Conservation (phyloP, 129 eudicot species). For the Dittrichia graveolens region DNA sequence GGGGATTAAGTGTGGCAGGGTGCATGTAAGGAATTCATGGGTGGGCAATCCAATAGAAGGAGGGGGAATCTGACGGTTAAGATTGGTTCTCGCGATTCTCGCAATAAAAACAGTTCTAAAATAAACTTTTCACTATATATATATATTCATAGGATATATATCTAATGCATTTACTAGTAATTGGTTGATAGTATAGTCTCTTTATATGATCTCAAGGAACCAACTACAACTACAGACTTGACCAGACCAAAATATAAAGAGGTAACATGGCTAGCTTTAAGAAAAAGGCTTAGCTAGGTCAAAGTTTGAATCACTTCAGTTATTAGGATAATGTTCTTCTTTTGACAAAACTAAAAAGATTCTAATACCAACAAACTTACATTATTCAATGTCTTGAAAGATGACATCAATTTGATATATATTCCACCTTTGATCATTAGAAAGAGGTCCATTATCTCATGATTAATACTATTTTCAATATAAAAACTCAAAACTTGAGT, state of each 20-base stretch:
- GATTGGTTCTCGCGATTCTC: too few species aligned
- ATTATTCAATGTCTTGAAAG: constrained; percentile 32
- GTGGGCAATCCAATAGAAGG: too few species aligned
- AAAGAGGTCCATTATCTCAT: not conserved
- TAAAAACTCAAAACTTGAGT: too few species aligned
- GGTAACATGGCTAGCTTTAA: constrained; percentile 23
- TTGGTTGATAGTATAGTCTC: not conserved
- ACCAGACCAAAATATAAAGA: constrained; percentile 36
- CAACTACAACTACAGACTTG: constrained; percentile 38
- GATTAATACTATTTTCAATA: not conserved
- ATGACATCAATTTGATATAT: constrained; percentile 30
- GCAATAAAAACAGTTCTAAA: too few species aligned
- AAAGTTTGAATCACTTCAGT: constrained; percentile 37
- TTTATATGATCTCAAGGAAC: constrained; percentile 27
- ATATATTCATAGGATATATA: too few species aligned
- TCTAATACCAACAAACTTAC: constrained; percentile 41
- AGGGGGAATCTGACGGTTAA: too few species aligned
- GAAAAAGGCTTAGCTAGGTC: constrained; percentile 33
- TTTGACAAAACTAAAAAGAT: constrained; percentile 39
- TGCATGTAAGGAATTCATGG: too few species aligned
- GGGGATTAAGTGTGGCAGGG: too few species aligned
- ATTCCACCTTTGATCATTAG: constrained; percentile 4
- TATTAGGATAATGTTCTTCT: constrained; percentile 35
- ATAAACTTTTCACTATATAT: too few species aligned
- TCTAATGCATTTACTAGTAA: too few species aligned